phyloP scores from a whole-genome alignment of 257 asterid species.

The Jasminum sambac region DNA sequence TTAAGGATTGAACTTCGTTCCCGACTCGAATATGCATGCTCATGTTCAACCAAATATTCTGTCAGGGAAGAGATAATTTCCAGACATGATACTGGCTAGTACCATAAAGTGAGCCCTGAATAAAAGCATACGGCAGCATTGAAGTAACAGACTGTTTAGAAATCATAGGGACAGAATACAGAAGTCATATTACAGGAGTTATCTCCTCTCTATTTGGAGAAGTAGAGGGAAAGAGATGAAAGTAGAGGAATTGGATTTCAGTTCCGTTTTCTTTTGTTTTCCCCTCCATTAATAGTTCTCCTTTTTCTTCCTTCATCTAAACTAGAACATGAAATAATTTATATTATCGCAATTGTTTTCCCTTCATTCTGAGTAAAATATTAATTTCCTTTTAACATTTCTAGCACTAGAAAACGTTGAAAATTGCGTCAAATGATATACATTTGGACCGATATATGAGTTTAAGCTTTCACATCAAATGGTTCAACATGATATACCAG shows the following conservation, averaged over 20 bases:
- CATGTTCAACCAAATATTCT: not conserved
- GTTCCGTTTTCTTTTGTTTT: too few species aligned
- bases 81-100: conserved; percentile 3
- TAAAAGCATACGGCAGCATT: conserved; percentile 6
- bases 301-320: too few species aligned
- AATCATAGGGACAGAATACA: not conserved
- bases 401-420: too few species aligned
- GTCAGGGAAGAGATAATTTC: not conserved
- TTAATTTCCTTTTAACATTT: too few species aligned
- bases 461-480: too few species aligned
- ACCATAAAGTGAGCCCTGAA: not conserved
- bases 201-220: not conserved
- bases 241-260: not conserved
- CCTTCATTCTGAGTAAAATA: too few species aligned
- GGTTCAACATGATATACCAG: too few species aligned
- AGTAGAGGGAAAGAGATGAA: not conserved
- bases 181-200: not conserved
- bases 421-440: too few species aligned
- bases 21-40: conserved; percentile 4
- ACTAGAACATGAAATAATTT: too few species aligned
- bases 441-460: too few species aligned
- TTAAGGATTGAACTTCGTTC: conserved; percentile 17
- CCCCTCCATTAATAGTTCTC: too few species aligned
- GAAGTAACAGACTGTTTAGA: conserved; percentile 14
- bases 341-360: too few species aligned